Conservation (phyloP, 345 rosid genomes). For the Boechera retrofracta region DNA sequence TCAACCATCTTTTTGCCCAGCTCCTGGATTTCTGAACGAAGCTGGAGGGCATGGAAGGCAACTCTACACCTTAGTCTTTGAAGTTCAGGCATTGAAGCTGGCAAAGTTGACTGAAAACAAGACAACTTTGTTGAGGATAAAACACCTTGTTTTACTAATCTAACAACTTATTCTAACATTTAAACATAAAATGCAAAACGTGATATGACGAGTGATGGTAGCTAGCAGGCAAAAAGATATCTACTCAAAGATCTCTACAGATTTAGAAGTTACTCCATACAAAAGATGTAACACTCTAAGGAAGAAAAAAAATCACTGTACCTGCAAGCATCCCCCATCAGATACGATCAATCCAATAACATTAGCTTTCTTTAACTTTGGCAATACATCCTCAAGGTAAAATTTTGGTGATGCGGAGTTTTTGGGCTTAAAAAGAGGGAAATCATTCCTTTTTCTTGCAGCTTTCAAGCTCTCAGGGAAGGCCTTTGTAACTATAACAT, state of each 20-base stretch:
- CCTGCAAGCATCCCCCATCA: conserved; percentile 97
- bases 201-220: conserved; percentile 12
- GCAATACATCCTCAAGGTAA: conserved; percentile 82
- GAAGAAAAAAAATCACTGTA: conserved; percentile 25
- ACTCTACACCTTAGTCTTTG: conserved; percentile 98
- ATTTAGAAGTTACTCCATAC: conserved; percentile 7
- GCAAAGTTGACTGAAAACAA: conserved; percentile 78
- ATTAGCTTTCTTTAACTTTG: conserved; percentile 67
- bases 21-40: conserved; percentile 79
- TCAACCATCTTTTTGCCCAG: conserved; percentile 84
- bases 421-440: conserved; percentile 78
- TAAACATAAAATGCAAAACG: conserved; percentile 2
- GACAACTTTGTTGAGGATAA: conserved; percentile 19
- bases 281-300: conserved; percentile 14
- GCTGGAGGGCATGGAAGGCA: conserved; percentile 94
- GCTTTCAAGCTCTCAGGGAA: conserved; percentile 83
- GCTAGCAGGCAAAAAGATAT: conserved; percentile 28
- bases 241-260: conserved; percentile 20
- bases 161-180: neutral
- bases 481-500: conserved; percentile 66
- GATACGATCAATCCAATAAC: conserved; percentile 76
- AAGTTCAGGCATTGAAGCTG: conserved; percentile 77
- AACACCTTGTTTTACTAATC: conserved; percentile 8
- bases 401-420: conserved; percentile 70
- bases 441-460: conserved; percentile 74